Conservation (phyloP, 176 grass and related monocot species). For the Triticum aestivum region IWGSC_CS_RefSeq_v2.1 NC_057795.1:604608265-604608764, state of each 20-base stretch:
- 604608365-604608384: conserved; percentile 54
- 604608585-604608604: neutral
- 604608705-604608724: no score
- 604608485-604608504: neutral
- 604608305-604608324: conserved; percentile 34
- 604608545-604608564: conserved; percentile 37
- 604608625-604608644: conserved; percentile 32
- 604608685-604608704: conserved; percentile 7
- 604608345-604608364: conserved; percentile 37
- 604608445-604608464: conserved; percentile 32
- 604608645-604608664: conserved; percentile 15
- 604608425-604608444: conserved; percentile 8
- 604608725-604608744: no score
- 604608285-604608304: conserved; percentile 30
- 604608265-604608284: conserved; percentile 25
- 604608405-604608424: conserved; percentile 49
- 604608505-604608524: conserved; percentile 35
- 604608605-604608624: conserved; percentile 38
- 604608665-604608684: neutral
- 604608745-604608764: no score
- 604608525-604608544: conserved; percentile 38
- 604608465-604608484: conserved; percentile 53
- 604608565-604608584: conserved; percentile 46
- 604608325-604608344: neutral
- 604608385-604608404: conserved; percentile 12